Base-by-base conservation (phyloP, 2,329 filamentous ascomycete species). In the Emergomyces orientalis region DNA sequence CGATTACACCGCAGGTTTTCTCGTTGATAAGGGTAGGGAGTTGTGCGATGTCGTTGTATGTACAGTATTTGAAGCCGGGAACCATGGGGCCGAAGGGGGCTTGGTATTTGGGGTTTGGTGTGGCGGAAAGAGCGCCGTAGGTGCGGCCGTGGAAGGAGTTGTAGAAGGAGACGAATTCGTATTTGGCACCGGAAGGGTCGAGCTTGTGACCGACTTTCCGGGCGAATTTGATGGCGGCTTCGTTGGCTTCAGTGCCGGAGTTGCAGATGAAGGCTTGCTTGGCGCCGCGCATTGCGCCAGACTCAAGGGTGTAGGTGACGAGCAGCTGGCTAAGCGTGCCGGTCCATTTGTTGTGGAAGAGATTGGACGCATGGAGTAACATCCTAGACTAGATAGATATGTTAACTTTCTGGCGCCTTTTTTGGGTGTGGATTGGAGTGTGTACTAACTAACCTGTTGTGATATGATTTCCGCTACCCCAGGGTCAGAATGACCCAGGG, bases 101-200 rank as follows among this genome's bases (percentile, higher is more conserved):
- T 78, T 99, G 94, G 78, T 99, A 99, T 76, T 99, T 99, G 22
- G 91, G 90, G 78, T 97, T 99, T 57, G 92, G 94, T 5, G 94
- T 99, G 13, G 94, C 94, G n/a, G 90, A 96, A 54, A 99, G 79
- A 63, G 88, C 87, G 60, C 94, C 94, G 90, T 97, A 96, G 19
- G 94, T 97, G 64, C 94, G 88, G 69, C 94, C 94, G 76, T 99
- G 94, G 82, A 99, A 99, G 47, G 90, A 92, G 70, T 88, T 88
- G 70, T 90, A 80, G 81, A 97, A 99, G 19, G 91, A 96, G 60
- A 97, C 90, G 57, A 99, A 78, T 71, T 97, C 91, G 69, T 85
- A 76, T 79, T 97, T 96, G 25, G 76, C 77, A 57, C 89, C 88
- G 0, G 85, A 85, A 0, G 88, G 85, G 66, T 91, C 88, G 34